These are phyloP conservation scores for Kondoa subrosea DNA, from an alignment of 768 basidiomycete species.

Conservation along the genomic window DNA sequence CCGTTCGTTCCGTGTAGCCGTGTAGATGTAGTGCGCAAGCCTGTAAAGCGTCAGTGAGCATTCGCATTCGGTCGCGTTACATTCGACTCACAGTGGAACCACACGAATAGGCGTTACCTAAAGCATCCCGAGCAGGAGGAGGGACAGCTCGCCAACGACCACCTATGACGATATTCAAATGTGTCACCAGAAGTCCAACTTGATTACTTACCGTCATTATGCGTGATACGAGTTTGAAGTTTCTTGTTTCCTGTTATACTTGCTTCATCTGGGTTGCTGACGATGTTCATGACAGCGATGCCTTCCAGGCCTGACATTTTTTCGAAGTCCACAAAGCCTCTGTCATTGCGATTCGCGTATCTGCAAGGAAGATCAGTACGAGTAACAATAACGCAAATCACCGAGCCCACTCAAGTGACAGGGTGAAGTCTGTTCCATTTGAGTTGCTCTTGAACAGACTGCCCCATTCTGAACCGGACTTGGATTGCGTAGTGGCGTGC, in stretches of 20 bases:
- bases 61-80: too few relatives aligned
- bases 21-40: slow-evolving; percentile 77
- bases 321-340: slow-evolving; percentile 90
- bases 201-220: slow-evolving; percentile 65
- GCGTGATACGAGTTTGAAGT: slow-evolving; percentile 73
- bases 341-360: slow-evolving; percentile 72
- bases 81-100: slow-evolving; percentile 43
- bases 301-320: slow-evolving; percentile 93
- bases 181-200: not conserved
- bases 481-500: slow-evolving; percentile 80
- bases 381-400: not conserved
- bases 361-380: not conserved
- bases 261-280: slow-evolving; percentile 64
- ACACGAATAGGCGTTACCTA: slow-evolving; percentile 56
- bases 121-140: slow-evolving; percentile 61
- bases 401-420: slow-evolving; percentile 48
- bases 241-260: slow-evolving; percentile 52
- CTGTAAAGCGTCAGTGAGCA: slow-evolving; percentile 34
- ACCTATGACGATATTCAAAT: slow-evolving; percentile 36
- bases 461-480: slow-evolving; percentile 62
- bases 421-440: slow-evolving; percentile 89
- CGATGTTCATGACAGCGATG: slow-evolving; percentile 81
- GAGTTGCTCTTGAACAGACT: slow-evolving; percentile 89
- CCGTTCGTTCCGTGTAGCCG: slow-evolving; percentile 82
- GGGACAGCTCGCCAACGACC: slow-evolving; percentile 69